Percentiles rank a stretch among this genome's conserved stretches.
phyloP scores from a whole-genome alignment of 1,139 yeast genomes.

The Debaryomyces robertsiae region DNA sequence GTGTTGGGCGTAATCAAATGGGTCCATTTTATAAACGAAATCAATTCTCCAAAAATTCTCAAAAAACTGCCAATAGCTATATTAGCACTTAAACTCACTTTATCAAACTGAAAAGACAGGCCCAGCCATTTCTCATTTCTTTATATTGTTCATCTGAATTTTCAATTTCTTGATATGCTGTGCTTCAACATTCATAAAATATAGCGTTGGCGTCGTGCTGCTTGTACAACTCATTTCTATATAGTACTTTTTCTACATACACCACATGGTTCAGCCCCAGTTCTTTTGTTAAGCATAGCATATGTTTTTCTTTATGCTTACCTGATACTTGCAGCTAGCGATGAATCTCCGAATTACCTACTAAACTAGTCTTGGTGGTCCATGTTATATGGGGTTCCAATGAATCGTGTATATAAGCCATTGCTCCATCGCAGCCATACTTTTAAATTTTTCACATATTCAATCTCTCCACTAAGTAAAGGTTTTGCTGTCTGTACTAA shows the following conservation, averaged over 20 bases:
- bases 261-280: too few relatives aligned
- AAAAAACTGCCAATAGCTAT: neutral
- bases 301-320: too few relatives aligned
- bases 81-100: too few relatives aligned
- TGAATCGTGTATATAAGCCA: slow-evolving; percentile 9
- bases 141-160: neutral
- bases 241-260: too few relatives aligned
- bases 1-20: neutral
- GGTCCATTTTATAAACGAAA: slow-evolving; percentile 3
- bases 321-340: too few relatives aligned
- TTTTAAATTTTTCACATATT: slow-evolving; percentile 7
- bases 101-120: too few relatives aligned
- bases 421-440: slow-evolving; percentile 12
- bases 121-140: neutral
- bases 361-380: too few relatives aligned
- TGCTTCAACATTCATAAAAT: slow-evolving; percentile 6
- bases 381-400: too few relatives aligned
- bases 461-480: slow-evolving; percentile 1
- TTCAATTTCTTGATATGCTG: slow-evolving; percentile 6
- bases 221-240: neutral
- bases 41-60: too few relatives aligned
- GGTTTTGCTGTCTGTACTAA: neutral
- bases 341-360: too few relatives aligned
- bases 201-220: neutral
- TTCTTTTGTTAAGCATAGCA: slow-evolving; percentile 5